Evolutionary conservation across 106 monocot species (phyloP).

Genomic region (Acorus calamus): DNA sequence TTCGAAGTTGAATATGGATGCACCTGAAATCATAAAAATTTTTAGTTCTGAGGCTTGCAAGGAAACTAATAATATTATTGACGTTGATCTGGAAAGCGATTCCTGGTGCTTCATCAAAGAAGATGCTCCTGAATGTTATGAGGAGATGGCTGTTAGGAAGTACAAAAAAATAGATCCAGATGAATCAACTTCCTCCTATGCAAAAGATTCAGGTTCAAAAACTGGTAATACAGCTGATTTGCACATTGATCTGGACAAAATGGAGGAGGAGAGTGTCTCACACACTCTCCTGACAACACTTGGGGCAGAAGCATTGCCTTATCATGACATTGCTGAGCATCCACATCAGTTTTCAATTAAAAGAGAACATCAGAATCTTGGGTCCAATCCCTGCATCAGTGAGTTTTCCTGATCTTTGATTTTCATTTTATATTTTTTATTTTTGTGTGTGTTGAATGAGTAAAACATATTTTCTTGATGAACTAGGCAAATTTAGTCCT

Average conservation of each 20-base stretch:
- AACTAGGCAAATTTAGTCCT: background rate
- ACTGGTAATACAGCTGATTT: no score
- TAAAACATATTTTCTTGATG: conserved; percentile 8
- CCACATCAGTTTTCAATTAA: conserved; percentile 1
- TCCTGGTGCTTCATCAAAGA: conserved; percentile 12
- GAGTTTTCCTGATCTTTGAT: background rate
- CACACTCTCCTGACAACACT: no score
- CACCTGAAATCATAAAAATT: conserved; percentile 2
- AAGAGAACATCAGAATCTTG: conserved; percentile 15
- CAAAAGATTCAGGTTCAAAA: no score
- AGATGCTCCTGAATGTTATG: conserved; percentile 4
- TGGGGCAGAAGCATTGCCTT: background rate
- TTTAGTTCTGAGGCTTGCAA: conserved; percentile 9
- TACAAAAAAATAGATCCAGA: no score
- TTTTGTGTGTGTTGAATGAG: background rate
- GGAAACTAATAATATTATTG: conserved; percentile 10
- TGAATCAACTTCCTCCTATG: no score
- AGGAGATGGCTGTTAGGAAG: no score
- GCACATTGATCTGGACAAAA: no score
- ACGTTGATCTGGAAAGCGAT: conserved; percentile 20
- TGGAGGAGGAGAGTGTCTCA: no score
- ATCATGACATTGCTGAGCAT: conserved; percentile 9
- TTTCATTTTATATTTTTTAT: background rate
- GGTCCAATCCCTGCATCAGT: conserved; percentile 22
- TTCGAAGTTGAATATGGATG: conserved; percentile 3